Evolutionary conservation across 2,329 filamentous ascomycete genomes (phyloP), one percentile per base, ranked within the genome.

Genomic region (Sarocladiaceae sp.): DNA sequence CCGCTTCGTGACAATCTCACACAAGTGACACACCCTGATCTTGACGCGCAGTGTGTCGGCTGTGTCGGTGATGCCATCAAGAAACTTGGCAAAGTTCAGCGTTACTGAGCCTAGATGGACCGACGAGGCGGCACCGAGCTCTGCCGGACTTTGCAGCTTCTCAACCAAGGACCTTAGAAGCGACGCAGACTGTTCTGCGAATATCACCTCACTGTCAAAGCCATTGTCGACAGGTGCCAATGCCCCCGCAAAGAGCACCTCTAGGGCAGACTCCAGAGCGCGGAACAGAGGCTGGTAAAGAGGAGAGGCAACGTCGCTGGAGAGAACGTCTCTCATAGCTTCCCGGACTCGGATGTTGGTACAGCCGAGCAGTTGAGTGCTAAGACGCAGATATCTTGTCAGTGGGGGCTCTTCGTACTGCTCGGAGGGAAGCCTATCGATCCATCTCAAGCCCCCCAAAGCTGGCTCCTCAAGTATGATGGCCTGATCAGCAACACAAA

Each of bases 11-110:
- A 85, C 74, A 3, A 74, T 73, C 51, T 85, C 82, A 47, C 75
- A 82, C 6, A 85, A 61, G 51, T 84, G 79, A 53, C 82, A 85
- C 32, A 83, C 77, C 52, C 82, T 80, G 54, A 84, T 83, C 56
- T 83, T 85, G 34, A 84, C 79, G 44, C 79, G 70, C 13, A 83
- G 57, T 16, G 72, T 76, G 50, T 70, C 76, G 7, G 69, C 60
- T 11, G 70, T 75, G 47, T 83, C 80, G 3, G 70, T 56, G 7
- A 77, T 62, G 4, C 74, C 72, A 50, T 83, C 77, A 32, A 85
- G 59, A 49, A 83, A 85, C 50, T 79, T 83, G 26, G 80, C 80
- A 56, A 85, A 82, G 55, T 76, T 82, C 32, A 85, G 66, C 1
- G 80, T 76, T 32, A 85, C 63, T 3, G 73, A 71, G 12, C 80